Evolutionary conservation across 2,329 filamentous ascomycete species (phyloP).

Genomic region (Monosporascus sp.): DNA sequence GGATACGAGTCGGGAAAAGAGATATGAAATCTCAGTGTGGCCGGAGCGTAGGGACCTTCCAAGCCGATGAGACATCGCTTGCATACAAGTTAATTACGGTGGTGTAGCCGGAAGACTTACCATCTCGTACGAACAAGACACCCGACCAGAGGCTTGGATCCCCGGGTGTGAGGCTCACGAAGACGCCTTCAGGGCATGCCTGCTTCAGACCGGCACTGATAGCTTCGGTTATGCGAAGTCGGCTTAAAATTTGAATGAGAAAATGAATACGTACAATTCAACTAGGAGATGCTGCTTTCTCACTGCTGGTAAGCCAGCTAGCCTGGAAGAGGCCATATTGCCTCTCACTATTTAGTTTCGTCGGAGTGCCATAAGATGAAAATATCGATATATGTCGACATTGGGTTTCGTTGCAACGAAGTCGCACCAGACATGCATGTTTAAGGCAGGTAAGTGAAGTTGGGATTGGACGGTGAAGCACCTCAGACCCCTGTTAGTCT

Average conservation of each 20-base stretch:
- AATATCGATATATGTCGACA: not conserved
- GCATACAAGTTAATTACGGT: slow-evolving; percentile 1
- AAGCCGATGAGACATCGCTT: slow-evolving; percentile 8
- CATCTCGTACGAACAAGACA: slow-evolving; percentile 86
- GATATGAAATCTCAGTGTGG: slow-evolving; percentile 85
- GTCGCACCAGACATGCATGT: not conserved
- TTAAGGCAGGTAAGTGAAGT: not conserved
- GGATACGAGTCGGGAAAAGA: slow-evolving; percentile 82
- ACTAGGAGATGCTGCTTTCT: slow-evolving; percentile 72
- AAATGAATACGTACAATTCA: slow-evolving; percentile 63
- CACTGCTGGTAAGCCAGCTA: slow-evolving; percentile 49
- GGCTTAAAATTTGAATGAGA: not conserved
- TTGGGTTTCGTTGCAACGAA: not conserved
- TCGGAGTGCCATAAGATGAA: not conserved
- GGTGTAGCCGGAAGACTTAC: slow-evolving; percentile 40
- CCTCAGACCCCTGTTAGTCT: not conserved
- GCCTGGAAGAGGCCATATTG: slow-evolving; percentile 39
- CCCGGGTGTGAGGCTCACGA: slow-evolving; percentile 76
- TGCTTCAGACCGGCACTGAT: slow-evolving; percentile 72
- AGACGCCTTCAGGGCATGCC: slow-evolving; percentile 80
- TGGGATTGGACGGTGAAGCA: not conserved
- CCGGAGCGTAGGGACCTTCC: slow-evolving; percentile 80
- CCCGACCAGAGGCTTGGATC: slow-evolving; percentile 82
- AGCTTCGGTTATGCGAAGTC: slow-evolving; percentile 18
- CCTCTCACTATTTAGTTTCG: slow-evolving; percentile 5